These are phyloP conservation scores for Eucalyptus polyanthemos DNA, from an alignment of 345 rosid species.

Conservation along the genomic window DNA sequence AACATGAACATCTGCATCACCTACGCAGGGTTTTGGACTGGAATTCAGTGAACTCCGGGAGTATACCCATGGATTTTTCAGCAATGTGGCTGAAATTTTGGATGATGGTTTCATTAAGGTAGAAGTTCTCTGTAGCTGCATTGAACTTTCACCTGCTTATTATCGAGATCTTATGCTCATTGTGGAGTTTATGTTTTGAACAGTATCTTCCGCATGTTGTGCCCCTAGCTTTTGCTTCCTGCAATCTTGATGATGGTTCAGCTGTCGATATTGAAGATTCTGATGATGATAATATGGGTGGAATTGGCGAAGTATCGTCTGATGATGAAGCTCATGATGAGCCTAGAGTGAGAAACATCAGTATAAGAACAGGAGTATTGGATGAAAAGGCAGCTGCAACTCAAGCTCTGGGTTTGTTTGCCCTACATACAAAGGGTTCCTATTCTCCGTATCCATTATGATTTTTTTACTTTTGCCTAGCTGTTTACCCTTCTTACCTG, in stretches of 20 bases:
- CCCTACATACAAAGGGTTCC: constrained; percentile 72
- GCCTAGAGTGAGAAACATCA: constrained; percentile 87
- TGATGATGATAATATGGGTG: constrained; percentile 75
- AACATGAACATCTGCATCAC: not conserved
- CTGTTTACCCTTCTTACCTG: not conserved
- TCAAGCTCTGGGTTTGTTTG: constrained; percentile 97
- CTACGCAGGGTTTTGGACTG: constrained; percentile 73
- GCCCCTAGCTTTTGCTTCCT: constrained; percentile 81
- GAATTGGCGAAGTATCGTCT: constrained; percentile 92
- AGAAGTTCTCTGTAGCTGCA: not conserved
- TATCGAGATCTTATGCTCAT: not conserved
- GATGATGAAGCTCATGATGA: constrained; percentile 99
- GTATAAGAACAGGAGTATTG: constrained; percentile 92
- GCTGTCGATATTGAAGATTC: constrained; percentile 88
- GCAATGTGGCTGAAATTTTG: constrained; percentile 94
- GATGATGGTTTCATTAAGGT: constrained; percentile 84
- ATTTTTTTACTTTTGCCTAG: not conserved
- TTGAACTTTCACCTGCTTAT: not conserved
- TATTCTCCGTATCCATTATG: constrained; percentile 82
- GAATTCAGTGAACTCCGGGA: constrained; percentile 97
- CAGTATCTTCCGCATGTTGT: constrained; percentile 94
- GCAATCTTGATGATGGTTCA: constrained; percentile 99
- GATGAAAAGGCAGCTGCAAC: constrained; percentile 99
- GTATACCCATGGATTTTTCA: constrained; percentile 96
- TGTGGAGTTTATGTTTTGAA: constrained; percentile 1